Evolutionary conservation across 2,329 filamentous ascomycete species (phyloP).

Genomic region (Fusarium decemcellulare): DNA sequence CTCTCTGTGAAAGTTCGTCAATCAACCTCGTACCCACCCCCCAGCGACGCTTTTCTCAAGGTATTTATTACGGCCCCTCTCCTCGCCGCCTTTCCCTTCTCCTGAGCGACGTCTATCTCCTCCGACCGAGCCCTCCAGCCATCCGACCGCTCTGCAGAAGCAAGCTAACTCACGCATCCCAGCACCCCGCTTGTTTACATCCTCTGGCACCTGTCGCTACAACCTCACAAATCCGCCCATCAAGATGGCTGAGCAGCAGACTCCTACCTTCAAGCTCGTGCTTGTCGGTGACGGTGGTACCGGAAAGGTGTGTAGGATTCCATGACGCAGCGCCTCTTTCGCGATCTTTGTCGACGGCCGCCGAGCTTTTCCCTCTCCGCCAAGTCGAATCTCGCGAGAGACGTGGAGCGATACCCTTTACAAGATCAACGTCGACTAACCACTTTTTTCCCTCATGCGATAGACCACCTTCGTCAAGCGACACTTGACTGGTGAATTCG

Average conservation of each 20-base stretch:
- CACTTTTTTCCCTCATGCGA: conserved; percentile 20
- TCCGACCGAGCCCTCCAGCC: conserved; percentile 27
- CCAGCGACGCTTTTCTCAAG: conserved; percentile 45
- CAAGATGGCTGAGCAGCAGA: conserved; percentile 74
- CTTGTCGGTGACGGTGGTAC: conserved; percentile 99
- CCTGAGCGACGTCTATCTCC: conserved; percentile 26
- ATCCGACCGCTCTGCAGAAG: conserved; percentile 36
- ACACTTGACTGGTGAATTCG: conserved; percentile 99
- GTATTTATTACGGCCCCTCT: conserved; percentile 40
- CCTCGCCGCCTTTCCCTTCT: conserved; percentile 32
- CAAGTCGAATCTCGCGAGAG: conserved; percentile 30
- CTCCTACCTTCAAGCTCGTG: conserved; percentile 98
- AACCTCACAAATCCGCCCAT: conserved; percentile 45
- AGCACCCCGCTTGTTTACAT: conserved; percentile 66
- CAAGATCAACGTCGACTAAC: conserved; percentile 36
- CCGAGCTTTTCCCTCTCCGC: conserved; percentile 44
- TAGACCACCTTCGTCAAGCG: conserved; percentile 99
- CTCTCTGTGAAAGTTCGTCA: conserved; percentile 52
- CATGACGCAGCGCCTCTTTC: conserved; percentile 33
- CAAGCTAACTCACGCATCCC: conserved; percentile 53
- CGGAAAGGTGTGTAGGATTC: conserved; percentile 81
- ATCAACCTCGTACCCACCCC: conserved; percentile 51
- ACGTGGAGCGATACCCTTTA: conserved; percentile 23
- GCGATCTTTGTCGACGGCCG: conserved; percentile 39
- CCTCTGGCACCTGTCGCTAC: conserved; percentile 49